phyloP scores from a whole-genome alignment of 2,329 filamentous ascomycete genomes.

The Diaporthe velutina region DNA sequence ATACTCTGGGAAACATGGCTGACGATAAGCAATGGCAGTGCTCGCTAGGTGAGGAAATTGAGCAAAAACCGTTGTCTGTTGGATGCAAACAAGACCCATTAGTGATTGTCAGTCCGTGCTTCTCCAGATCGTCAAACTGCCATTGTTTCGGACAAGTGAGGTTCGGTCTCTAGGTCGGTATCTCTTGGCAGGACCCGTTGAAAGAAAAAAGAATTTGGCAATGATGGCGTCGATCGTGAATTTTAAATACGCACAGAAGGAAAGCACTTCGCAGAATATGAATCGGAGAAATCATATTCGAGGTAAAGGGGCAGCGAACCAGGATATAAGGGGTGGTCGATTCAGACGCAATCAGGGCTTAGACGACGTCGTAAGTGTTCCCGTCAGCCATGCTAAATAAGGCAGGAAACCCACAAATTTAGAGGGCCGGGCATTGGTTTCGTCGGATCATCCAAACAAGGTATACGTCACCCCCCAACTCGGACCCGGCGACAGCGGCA shows the following conservation, averaged over 20 bases:
- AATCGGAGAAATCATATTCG: background rate
- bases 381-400: conserved; percentile 14
- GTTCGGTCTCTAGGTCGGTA: background rate
- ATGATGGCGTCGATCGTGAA: background rate
- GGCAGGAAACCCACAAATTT: conserved; percentile 1
- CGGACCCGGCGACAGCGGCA: background rate
- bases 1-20: background rate
- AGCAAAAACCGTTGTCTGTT: background rate
- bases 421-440: background rate
- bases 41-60: background rate
- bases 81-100: background rate
- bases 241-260: background rate
- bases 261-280: background rate
- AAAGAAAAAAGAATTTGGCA: background rate
- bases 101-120: background rate
- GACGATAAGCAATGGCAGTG: background rate
- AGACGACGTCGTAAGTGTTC: conserved; percentile 13
- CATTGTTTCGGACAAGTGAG: background rate
- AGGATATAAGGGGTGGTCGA: background rate
- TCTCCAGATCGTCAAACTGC: conserved; percentile 6
- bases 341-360: conserved; percentile 9
- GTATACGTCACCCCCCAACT: conserved; percentile 24
- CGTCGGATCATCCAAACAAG: conserved; percentile 10
- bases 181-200: background rate
- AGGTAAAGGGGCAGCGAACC: background rate